Evolutionary conservation across 2,329 filamentous ascomycete species (phyloP).

Genomic region (Paracorniculantispora psalliotae): DNA sequence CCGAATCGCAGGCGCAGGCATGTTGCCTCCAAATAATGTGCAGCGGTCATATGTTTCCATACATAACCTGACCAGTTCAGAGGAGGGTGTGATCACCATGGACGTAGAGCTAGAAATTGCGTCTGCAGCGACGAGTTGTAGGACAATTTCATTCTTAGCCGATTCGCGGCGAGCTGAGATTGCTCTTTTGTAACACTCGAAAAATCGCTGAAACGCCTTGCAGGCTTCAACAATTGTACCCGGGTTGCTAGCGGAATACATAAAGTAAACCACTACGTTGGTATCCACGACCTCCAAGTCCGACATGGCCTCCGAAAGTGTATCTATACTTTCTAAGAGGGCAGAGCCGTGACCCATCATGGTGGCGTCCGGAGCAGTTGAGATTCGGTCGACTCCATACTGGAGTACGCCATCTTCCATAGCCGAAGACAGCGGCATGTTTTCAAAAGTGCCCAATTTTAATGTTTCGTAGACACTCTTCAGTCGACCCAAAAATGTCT

Average conservation of each 20-base stretch:
- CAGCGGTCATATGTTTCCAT: constrained; percentile 77
- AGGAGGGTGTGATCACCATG: constrained; percentile 57
- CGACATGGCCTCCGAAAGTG: constrained; percentile 42
- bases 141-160: constrained; percentile 60
- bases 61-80: constrained; percentile 58
- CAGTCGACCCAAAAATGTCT: constrained; percentile 62
- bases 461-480: constrained; percentile 68
- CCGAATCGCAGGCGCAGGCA: constrained; percentile 65
- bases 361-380: constrained; percentile 35
- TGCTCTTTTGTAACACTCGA: constrained; percentile 50
- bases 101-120: constrained; percentile 60
- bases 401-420: constrained; percentile 43
- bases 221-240: constrained; percentile 65
- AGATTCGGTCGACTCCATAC: constrained; percentile 44
- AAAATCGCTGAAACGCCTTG: constrained; percentile 67
- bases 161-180: constrained; percentile 37
- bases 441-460: constrained; percentile 63
- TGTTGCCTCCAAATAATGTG: constrained; percentile 49
- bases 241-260: constrained; percentile 62
- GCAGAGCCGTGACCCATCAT: constrained; percentile 40
- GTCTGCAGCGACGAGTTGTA: constrained; percentile 69
- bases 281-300: constrained; percentile 39
- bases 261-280: constrained; percentile 71
- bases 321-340: constrained; percentile 44
- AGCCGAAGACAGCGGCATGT: constrained; percentile 37